A percentile compares a stretch with the other conserved stretches of the same genome.
Conservation (phyloP, 73 alveolate species). For the Durusdinium trenchii region DNA sequence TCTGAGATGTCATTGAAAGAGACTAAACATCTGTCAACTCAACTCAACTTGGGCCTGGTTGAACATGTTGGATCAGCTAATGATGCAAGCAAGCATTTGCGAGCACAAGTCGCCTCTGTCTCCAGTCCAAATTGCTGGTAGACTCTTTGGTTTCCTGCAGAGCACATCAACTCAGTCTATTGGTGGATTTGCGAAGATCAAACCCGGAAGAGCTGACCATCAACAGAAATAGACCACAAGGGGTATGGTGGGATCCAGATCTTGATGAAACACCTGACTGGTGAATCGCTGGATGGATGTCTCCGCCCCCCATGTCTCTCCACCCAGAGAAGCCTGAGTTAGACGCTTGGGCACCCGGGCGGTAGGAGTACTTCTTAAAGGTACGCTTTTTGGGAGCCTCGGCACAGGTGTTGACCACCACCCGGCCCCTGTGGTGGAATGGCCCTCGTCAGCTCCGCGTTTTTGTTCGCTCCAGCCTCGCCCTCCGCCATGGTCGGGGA, state of each 20-base stretch:
- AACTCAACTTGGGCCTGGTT: too few species aligned
- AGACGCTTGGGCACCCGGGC: conserved; percentile 45
- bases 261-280: too few species aligned
- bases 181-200: too few species aligned
- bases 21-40: too few species aligned
- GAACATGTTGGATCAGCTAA: too few species aligned
- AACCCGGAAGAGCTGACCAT: not conserved
- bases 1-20: too few species aligned
- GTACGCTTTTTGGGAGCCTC: conserved; percentile 97
- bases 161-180: too few species aligned
- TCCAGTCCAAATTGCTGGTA: too few species aligned
- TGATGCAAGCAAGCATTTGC: too few species aligned
- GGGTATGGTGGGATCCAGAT: not conserved
- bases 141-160: too few species aligned
- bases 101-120: too few species aligned
- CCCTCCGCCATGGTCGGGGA: not conserved
- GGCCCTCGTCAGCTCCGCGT: not conserved
- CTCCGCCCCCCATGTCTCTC: not conserved
- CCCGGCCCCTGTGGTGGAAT: not conserved
- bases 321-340: not conserved
- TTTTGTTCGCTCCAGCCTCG: not conserved
- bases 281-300: too few species aligned
- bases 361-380: conserved; percentile 98
- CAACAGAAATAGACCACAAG: not conserved
- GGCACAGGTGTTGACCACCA: not conserved